Evolutionary conservation across 805 yeast species (phyloP).

Genomic region (Kuraishia cidri): DNA sequence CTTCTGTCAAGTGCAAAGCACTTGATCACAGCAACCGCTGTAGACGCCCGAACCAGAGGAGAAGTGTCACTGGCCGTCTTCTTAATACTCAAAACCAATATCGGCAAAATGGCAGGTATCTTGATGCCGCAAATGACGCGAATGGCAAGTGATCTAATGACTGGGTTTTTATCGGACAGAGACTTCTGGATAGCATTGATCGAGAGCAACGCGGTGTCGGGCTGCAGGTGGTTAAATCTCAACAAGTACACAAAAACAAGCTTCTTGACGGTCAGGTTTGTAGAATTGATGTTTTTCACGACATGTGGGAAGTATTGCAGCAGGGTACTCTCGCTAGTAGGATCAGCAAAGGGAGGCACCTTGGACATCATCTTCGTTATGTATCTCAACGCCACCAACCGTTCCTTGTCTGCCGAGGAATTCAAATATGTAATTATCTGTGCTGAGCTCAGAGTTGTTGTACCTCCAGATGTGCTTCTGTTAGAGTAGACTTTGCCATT

Average conservation of each 20-base stretch:
- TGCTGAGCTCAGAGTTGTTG: constrained; percentile 34
- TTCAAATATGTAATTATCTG: constrained; percentile 61
- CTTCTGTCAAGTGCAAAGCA: constrained; percentile 25
- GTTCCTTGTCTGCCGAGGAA: constrained; percentile 61
- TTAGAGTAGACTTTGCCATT: constrained; percentile 9
- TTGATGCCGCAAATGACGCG: constrained; percentile 77
- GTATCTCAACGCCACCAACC: constrained; percentile 49
- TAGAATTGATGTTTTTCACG: constrained; percentile 75
- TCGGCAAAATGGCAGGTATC: constrained; percentile 75
- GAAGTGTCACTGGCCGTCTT: constrained; percentile 63
- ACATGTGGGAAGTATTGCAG: constrained; percentile 70
- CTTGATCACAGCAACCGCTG: constrained; percentile 69
- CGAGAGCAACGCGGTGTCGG: constrained; percentile 82
- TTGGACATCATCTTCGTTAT: constrained; percentile 36
- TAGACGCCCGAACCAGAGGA: constrained; percentile 69
- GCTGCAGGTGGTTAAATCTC: constrained; percentile 74
- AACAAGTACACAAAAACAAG: constrained; percentile 70
- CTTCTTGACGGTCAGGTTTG: constrained; percentile 54
- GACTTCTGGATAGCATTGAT: constrained; percentile 89
- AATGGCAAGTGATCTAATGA: constrained; percentile 62
- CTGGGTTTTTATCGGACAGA: constrained; percentile 60
- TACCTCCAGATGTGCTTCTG: constrained; percentile 5
- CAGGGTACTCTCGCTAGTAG: constrained; percentile 27
- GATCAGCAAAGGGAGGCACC: constrained; percentile 19
- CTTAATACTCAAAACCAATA: constrained; percentile 64